These are phyloP conservation scores for Tremella fuciformis DNA, from an alignment of 768 basidiomycete species.

Conservation along the genomic window DNA sequence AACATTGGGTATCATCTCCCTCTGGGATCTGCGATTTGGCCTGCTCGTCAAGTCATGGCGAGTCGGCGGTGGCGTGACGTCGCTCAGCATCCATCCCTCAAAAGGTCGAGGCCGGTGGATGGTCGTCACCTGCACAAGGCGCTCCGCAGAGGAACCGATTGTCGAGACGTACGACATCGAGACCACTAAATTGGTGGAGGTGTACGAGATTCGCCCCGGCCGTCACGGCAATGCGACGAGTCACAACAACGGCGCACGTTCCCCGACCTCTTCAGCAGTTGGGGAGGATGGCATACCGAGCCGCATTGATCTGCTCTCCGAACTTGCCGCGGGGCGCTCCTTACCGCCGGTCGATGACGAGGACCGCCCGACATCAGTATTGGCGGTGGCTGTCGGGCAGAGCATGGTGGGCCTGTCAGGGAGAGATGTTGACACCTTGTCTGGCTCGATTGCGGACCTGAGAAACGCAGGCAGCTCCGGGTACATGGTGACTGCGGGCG, in stretches of 20 bases:
- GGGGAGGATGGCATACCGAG: conserved; percentile 16
- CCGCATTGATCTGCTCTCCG: conserved; percentile 20
- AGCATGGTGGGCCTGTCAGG: conserved; percentile 22
- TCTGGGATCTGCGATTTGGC: conserved; percentile 96
- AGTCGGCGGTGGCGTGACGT: conserved; percentile 55
- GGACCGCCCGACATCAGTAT: conserved; percentile 15
- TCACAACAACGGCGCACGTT: not conserved
- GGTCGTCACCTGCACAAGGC: conserved; percentile 70
- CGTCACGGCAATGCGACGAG: conserved; percentile 13
- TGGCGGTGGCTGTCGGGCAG: conserved; percentile 28
- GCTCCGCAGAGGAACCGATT: conserved; percentile 52
- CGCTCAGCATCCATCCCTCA: conserved; percentile 73
- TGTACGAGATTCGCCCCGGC: conserved; percentile 59
- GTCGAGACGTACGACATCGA: conserved; percentile 94
- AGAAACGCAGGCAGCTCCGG: conserved; percentile 57
- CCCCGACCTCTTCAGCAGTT: conserved; percentile 4
- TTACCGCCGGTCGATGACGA: conserved; percentile 12
- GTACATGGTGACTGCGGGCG: conserved; percentile 82
- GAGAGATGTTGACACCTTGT: conserved; percentile 54
- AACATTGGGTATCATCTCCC: conserved; percentile 72
- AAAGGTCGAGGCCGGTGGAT: conserved; percentile 88
- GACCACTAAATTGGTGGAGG: conserved; percentile 72
- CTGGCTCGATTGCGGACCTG: not conserved
- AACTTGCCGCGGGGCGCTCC: conserved; percentile 19
- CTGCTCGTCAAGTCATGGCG: conserved; percentile 84